These are phyloP conservation scores for Iberis pinnata DNA, from an alignment of 345 rosid genomes.

Conservation along the genomic window DNA sequence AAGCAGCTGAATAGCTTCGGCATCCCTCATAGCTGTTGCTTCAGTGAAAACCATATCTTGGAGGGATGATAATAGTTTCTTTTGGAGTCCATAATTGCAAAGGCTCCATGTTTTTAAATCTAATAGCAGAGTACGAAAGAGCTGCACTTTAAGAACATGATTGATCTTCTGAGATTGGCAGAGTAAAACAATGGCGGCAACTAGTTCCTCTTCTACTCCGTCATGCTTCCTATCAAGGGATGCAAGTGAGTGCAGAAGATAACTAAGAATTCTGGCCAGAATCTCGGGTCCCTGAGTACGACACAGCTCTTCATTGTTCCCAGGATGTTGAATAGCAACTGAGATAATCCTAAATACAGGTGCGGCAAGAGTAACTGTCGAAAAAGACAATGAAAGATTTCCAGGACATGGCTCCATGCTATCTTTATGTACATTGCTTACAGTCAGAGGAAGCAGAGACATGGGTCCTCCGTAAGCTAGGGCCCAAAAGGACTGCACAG, in stretches of 20 bases:
- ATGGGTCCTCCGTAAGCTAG: conserved; percentile 93
- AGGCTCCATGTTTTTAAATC: conserved; percentile 94
- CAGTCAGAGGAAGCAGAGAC: conserved; percentile 83
- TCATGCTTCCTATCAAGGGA: conserved; percentile 52
- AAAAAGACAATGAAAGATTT: conserved; percentile 45
- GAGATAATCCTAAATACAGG: conserved; percentile 83
- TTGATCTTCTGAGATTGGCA: conserved; percentile 85
- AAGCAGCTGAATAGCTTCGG: conserved; percentile 97
- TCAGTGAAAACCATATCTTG: conserved; percentile 99
- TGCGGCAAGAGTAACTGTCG: conserved; percentile 75
- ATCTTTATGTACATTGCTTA: conserved; percentile 61
- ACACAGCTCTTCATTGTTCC: conserved; percentile 83
- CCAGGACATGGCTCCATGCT: conserved; percentile 74
- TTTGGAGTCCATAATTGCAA: conserved; percentile 95
- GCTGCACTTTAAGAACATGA: conserved; percentile 89
- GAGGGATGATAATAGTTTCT: conserved; percentile 87
- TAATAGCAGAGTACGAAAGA: conserved; percentile 73
- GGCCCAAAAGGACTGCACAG: conserved; percentile 95
- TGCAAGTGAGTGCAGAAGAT: conserved; percentile 77
- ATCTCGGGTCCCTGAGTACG: conserved; percentile 80
- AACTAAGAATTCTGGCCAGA: conserved; percentile 74
- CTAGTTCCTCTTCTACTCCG: conserved; percentile 93
- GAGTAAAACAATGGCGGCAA: conserved; percentile 87
- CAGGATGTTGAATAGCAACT: conserved; percentile 72
- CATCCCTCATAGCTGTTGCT: conserved; percentile 82